These are phyloP conservation scores for Durotheca rogersii DNA, from an alignment of 495 filamentous ascomycete genomes.

Conservation along the genomic window DNA sequence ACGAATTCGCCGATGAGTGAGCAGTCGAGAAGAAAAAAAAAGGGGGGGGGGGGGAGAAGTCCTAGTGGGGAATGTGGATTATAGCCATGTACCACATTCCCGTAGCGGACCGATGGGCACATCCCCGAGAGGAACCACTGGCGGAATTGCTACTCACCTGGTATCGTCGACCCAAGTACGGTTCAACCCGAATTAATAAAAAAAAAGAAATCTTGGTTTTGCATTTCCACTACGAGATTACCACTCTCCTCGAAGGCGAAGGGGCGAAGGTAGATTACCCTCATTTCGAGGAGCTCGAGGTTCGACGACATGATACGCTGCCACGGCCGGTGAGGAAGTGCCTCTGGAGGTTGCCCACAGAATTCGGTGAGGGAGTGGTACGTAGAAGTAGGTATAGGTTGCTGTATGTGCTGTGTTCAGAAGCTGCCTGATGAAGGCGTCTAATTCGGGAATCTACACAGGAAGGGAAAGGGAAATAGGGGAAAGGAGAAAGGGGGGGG, in stretches of 20 bases:
- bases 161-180: constrained; percentile 2
- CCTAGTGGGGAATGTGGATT: constrained; percentile 3
- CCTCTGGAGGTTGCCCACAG: constrained; percentile 24
- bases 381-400: constrained; percentile 20
- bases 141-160: neutral
- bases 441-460: no score
- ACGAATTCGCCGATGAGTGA: constrained; percentile 67
- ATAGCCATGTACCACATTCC: constrained; percentile 3
- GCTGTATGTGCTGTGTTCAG: constrained; percentile 6
- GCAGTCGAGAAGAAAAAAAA: neutral
- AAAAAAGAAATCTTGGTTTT: no score
- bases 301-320: constrained; percentile 8
- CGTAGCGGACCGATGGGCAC: constrained; percentile 4
- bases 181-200: constrained; percentile 21
- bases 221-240: no score
- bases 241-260: no score
- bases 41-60: constrained; percentile 10
- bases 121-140: constrained; percentile 11
- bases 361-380: constrained; percentile 16
- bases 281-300: no score
- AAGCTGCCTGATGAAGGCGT: no score
- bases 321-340: constrained; percentile 3
- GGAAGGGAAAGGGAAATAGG: constrained; percentile 8
- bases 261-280: no score
- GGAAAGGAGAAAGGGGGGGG: constrained; percentile 1